Evolutionary conservation across 164 flowering plant genomes (phyloP).

Genomic region (Litsea cubeba): DNA sequence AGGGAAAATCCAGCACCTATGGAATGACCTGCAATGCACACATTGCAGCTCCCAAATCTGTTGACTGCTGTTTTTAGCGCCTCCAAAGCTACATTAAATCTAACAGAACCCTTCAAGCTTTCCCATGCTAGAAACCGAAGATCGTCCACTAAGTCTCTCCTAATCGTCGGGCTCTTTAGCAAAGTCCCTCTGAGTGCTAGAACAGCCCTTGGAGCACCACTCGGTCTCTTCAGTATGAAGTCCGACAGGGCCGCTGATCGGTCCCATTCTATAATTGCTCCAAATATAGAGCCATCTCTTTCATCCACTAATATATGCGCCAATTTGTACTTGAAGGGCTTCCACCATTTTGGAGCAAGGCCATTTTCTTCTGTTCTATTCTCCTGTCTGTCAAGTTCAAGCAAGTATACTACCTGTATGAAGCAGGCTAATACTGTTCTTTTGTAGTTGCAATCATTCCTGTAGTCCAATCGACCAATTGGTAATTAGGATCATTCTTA

Average conservation of each 20-base stretch:
- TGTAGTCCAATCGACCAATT: conserved; percentile 19
- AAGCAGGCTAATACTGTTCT: conserved; percentile 90
- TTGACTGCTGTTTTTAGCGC: conserved; percentile 40
- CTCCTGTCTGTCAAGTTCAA: conserved; percentile 92
- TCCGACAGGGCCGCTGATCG: conserved; percentile 71
- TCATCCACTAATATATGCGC: conserved; percentile 56
- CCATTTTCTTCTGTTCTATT: conserved; percentile 53
- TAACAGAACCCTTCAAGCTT: conserved; percentile 77
- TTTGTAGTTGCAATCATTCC: conserved; percentile 83
- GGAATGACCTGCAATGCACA: conserved; percentile 87
- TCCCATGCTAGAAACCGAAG: conserved; percentile 96
- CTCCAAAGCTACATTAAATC: conserved; percentile 58
- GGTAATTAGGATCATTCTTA: not conserved
- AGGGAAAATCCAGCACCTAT: conserved; percentile 95
- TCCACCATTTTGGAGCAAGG: conserved; percentile 97
- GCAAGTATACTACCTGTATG: conserved; percentile 85
- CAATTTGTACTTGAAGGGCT: conserved; percentile 83
- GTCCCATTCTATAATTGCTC: conserved; percentile 94
- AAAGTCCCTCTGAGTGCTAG: conserved; percentile 84
- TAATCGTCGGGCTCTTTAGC: conserved; percentile 68
- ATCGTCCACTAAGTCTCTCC: conserved; percentile 87
- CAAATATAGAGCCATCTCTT: conserved; percentile 85
- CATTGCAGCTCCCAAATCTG: conserved; percentile 65
- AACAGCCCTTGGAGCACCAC: conserved; percentile 90
- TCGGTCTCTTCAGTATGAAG: conserved; percentile 69